Conservation (phyloP, 768 basidiomycete genomes). For the Leccinum arenicola region DNA sequence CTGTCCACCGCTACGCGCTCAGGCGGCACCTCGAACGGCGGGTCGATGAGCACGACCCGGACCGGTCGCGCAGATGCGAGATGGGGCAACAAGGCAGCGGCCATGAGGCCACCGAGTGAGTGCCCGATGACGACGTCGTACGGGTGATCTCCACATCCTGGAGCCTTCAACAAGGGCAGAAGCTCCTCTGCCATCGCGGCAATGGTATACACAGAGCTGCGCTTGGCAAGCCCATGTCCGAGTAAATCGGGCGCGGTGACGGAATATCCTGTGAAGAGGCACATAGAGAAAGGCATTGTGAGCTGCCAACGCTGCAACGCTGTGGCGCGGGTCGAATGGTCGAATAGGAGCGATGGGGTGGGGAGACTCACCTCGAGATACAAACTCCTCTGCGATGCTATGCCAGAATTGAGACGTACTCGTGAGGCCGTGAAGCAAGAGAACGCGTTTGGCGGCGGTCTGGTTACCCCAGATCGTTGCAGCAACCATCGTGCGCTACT, state of each 20-base stretch:
- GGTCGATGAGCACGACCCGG: constrained; percentile 21
- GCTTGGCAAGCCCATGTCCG: constrained; percentile 18
- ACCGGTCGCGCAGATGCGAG: constrained; percentile 9
- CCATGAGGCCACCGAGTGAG: constrained; percentile 22
- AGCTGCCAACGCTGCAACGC: background rate
- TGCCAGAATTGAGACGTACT: constrained; percentile 13
- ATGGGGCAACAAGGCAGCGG: constrained; percentile 11
- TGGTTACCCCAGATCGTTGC: constrained; percentile 20
- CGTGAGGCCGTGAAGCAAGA: constrained; percentile 22
- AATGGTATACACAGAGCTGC: constrained; percentile 14
- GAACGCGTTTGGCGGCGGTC: constrained; percentile 11
- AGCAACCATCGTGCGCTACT: background rate
- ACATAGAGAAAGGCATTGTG: accelerated
- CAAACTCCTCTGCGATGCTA: constrained; percentile 12
- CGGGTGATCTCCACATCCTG: background rate
- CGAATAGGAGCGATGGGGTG: background rate
- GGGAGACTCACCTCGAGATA: constrained; percentile 15
- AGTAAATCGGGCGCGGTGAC: constrained; percentile 25
- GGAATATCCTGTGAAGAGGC: constrained; percentile 15
- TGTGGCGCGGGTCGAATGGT: background rate
- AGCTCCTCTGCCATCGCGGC: constrained; percentile 15
- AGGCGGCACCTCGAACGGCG: constrained; percentile 8
- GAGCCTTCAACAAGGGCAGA: constrained; percentile 3
- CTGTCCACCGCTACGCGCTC: background rate
- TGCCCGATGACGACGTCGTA: constrained; percentile 17